Base-by-base conservation (phyloP, 495 filamentous ascomycete genomes). In the Podospora tetraspora region DNA sequence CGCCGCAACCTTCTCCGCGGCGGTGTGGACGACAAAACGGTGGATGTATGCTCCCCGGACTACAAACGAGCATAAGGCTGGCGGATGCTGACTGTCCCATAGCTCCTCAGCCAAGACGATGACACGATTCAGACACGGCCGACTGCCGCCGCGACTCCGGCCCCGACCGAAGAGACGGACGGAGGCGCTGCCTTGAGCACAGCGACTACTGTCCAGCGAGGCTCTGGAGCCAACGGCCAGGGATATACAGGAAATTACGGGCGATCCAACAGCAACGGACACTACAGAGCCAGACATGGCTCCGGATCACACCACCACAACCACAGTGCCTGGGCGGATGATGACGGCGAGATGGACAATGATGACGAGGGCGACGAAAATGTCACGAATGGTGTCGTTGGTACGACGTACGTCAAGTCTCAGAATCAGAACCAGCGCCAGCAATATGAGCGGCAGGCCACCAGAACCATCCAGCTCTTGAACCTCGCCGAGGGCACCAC, bases 401-500 rank as follows among this genome's bases (percentile, higher is more conserved):
- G 73, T 25, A 67, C 69, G 43, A 73, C 63, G 23, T 62, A 68
- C 57, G 68, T 59, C 62, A 70, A 72, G 24, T 66, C 61, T 32
- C 70, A 75, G 56, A 22, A 22, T 4, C 66, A 76, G 19, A 52
- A n/a, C 7, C 66, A 76, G 61, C 70, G 70, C 7, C 71, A 67
- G 8, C 73, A 74, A 37, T 77, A 68, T 58, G 74, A 78, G 21
- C 74, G 75, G 69, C 78, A 78, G 67, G 85, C 86, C 60, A 85
- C 85, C 66, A 84, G 90, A 59, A 92, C 91, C 0, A 67, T 94
- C 24, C 76, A 86, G 37, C 79, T 92, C 32, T 79, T 80, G 61
- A 88, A 88, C 64, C 82, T 94, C 4, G 82, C 88, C 1, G 86
- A 90, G n/a, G 81, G 80, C 1, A 83, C 83, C 57, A 89, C 86